Base-by-base conservation (phyloP, 768 basidiomycete genomes). In the Zangia roseola region DNA sequence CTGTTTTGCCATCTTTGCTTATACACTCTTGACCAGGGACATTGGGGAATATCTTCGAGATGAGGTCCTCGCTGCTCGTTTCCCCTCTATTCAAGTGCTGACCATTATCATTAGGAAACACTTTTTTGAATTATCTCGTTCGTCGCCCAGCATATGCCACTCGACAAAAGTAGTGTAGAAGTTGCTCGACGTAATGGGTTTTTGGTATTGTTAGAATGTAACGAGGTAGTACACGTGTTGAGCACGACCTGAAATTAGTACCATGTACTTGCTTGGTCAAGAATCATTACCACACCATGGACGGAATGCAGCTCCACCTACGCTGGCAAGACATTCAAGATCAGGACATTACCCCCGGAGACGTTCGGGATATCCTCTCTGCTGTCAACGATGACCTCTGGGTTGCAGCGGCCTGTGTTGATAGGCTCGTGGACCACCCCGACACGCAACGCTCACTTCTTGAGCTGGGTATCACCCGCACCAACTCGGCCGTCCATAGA, bases 1-100 rank as follows among this genome's bases (percentile, higher is more conserved):
- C 28, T 21, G 14, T 20, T 19, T 46, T 7, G 35, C 24, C 42
- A 24, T 41, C 45, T 24, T 44, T 36, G 44, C 41, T 61, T 34
- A 52, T 45, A 19, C 44, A 28, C 17, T 44, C 7, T 8, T 14
- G 25, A 38, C 40, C 62, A 97, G 93, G 40, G 97, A 99, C 69
- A 91, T 98, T 20, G 97, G 97, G 49, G 97, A 99, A 75, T 99
- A 98, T 67, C 74, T 99, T 25, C 85, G 97, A 59, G 97, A 99
- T 64, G 97, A 97, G 77, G 94, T 91, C 50, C 61, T 73, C 61
- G 20, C 33, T 2, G 49, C 19, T 16, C 7, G 10, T 20, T 53
- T 14, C 28, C 42, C 25, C 9, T 16, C 19, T 21, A 21, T 43
- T 55, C 37, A 47, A 43, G 36, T 40, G 25, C 56, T 68, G 34